Percentiles rank a stretch among this genome's conserved stretches.
These are phyloP conservation scores for Sarcodon sp. DNA, from an alignment of 768 basidiomycete genomes.

Conservation along the genomic window DNA sequence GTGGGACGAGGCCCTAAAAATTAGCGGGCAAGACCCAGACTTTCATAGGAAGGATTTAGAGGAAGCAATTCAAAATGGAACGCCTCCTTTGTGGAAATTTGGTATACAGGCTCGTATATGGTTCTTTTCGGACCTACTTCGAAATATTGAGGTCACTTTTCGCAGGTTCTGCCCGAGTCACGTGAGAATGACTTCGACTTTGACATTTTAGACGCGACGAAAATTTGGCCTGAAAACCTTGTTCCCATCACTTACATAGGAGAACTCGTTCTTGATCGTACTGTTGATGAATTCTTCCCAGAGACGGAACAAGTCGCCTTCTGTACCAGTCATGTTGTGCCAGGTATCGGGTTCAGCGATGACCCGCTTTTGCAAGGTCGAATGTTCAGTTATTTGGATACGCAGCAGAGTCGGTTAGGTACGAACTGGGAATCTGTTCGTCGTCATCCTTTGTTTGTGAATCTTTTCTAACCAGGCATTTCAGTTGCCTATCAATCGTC, in stretches of 20 bases:
- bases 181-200: slow-evolving; percentile 78
- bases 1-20: slow-evolving; percentile 88
- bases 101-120: slow-evolving; percentile 26
- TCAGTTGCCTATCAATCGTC: slow-evolving; percentile 73
- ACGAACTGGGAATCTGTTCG: slow-evolving; percentile 62
- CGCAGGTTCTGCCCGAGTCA: slow-evolving; percentile 52
- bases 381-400: slow-evolving; percentile 84
- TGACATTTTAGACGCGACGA: slow-evolving; percentile 80
- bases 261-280: slow-evolving; percentile 51
- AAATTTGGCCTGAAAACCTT: slow-evolving; percentile 74
- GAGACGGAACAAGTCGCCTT: slow-evolving; percentile 88
- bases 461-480: neutral
- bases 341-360: slow-evolving; percentile 59
- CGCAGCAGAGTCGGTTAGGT: slow-evolving; percentile 70
- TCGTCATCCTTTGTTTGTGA: neutral
- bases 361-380: slow-evolving; percentile 77
- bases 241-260: slow-evolving; percentile 72
- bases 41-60: slow-evolving; percentile 81
- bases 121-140: neutral
- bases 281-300: slow-evolving; percentile 67
- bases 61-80: slow-evolving; percentile 67
- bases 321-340: slow-evolving; percentile 53
- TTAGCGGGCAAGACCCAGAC: slow-evolving; percentile 77
- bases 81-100: slow-evolving; percentile 68
- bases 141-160: neutral